Conservation (phyloP, 2,329 filamentous ascomycete genomes). For the Alternaria alternata region DNA sequence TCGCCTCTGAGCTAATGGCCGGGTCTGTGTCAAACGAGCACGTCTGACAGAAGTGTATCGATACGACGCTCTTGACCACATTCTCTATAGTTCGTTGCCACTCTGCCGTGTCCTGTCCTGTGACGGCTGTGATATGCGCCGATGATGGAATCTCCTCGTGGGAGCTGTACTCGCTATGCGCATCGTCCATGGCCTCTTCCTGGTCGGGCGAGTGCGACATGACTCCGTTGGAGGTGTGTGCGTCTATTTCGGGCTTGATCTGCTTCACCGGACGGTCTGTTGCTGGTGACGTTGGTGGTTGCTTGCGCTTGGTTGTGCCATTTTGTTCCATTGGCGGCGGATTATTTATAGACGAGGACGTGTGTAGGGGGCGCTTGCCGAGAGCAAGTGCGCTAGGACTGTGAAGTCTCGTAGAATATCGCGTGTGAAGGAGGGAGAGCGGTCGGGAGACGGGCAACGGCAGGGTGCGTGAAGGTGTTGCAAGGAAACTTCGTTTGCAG, state of each 20-base stretch:
- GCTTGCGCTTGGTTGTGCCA: slow-evolving; percentile 64
- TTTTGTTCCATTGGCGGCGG: slow-evolving; percentile 58
- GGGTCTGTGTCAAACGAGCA: slow-evolving; percentile 98
- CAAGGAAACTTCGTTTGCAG: slow-evolving; percentile 40
- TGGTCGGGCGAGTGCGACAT: slow-evolving; percentile 26
- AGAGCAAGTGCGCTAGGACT: slow-evolving; percentile 13
- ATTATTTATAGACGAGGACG: slow-evolving; percentile 9
- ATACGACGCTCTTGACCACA: slow-evolving; percentile 94
- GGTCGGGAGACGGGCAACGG: slow-evolving; percentile 16
- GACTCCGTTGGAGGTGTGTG: slow-evolving; percentile 49
- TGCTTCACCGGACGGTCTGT: slow-evolving; percentile 64
- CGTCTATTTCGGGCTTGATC: slow-evolving; percentile 58
- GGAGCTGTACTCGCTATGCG: slow-evolving; percentile 44
- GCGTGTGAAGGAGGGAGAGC: slow-evolving; percentile 8
- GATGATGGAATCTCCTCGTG: slow-evolving; percentile 51
- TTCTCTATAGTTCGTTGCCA: slow-evolving; percentile 97
- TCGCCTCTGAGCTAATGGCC: slow-evolving; percentile 92
- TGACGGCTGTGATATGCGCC: slow-evolving; percentile 50
- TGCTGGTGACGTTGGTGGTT: slow-evolving; percentile 57
- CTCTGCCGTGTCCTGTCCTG: slow-evolving; percentile 73
- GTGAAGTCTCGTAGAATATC: slow-evolving; percentile 1
- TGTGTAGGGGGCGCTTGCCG: slow-evolving; percentile 14
- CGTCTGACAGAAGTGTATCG: slow-evolving; percentile 98
- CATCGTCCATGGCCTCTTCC: slow-evolving; percentile 47
- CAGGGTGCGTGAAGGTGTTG: slow-evolving; percentile 18